phyloP scores from a whole-genome alignment of 495 filamentous ascomycete species.

The Lophiostoma macrostomum region DNA sequence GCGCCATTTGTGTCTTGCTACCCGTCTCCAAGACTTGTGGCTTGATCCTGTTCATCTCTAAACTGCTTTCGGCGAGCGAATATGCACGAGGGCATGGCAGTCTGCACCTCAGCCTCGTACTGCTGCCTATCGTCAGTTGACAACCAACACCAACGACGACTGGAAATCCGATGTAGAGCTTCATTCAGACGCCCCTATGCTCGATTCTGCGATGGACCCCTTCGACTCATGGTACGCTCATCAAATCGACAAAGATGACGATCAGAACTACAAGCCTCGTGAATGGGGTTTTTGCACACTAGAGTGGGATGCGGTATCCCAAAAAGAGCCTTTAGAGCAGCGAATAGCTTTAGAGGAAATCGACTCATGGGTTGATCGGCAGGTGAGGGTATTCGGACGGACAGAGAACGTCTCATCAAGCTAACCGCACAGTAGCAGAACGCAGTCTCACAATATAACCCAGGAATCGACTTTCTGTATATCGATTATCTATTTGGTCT shows the following conservation, averaged over 20 bases:
- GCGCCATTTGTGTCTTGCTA: too few species aligned
- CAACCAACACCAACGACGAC: too few species aligned
- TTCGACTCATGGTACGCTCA: conserved; percentile 2
- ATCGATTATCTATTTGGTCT: background rate
- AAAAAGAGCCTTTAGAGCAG: background rate
- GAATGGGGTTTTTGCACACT: conserved; percentile 10
- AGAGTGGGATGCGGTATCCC: background rate
- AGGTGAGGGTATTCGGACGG: background rate
- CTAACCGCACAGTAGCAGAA: background rate
- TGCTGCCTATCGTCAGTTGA: too few species aligned
- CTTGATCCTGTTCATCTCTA: too few species aligned
- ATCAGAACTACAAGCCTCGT: background rate
- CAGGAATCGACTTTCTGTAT: conserved; percentile 11
- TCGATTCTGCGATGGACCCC: too few species aligned
- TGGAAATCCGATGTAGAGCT: too few species aligned
- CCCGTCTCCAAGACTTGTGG: too few species aligned
- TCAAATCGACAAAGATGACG: conserved; percentile 1
- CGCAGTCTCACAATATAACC: background rate
- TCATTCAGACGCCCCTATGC: background rate
- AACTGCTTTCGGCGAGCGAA: too few species aligned
- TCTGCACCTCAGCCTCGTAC: too few species aligned
- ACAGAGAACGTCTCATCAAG: background rate
- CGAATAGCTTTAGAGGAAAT: background rate
- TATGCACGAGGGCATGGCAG: too few species aligned
- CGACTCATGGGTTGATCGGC: conserved; percentile 7